Conservation (phyloP, 768 basidiomycete genomes). For the Mycena belliarum region DNA sequence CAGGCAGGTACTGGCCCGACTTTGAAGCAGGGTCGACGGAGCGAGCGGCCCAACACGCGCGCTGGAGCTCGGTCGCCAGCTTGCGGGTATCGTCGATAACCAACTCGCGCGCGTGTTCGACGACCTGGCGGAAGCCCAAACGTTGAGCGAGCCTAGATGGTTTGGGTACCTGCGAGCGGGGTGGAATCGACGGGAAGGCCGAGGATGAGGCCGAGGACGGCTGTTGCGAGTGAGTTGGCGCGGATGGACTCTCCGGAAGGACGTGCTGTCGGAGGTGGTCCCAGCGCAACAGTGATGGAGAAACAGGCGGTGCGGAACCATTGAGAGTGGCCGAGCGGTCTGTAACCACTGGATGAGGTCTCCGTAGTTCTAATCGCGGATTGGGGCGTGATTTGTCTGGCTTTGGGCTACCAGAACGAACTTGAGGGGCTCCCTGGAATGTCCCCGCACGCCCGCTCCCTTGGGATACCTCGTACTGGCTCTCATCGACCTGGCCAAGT, state of each 20-base stretch:
- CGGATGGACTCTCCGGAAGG: constrained; percentile 28
- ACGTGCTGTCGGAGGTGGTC: constrained; percentile 57
- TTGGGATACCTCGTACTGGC: neutral
- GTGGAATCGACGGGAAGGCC: constrained; percentile 23
- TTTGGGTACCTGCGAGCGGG: constrained; percentile 42
- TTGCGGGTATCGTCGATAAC: constrained; percentile 48
- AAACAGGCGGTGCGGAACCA: constrained; percentile 40
- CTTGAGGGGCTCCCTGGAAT: neutral
- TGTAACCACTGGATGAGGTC: constrained; percentile 14
- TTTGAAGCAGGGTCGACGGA: constrained; percentile 38
- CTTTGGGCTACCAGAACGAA: constrained; percentile 10
- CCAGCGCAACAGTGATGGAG: constrained; percentile 50
- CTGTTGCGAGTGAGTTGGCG: constrained; percentile 26
- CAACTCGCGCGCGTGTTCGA: constrained; percentile 60
- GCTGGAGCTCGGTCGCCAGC: constrained; percentile 57
- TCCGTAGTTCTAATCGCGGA: constrained; percentile 10
- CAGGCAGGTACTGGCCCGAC: constrained; percentile 32
- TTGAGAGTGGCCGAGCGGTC: constrained; percentile 44
- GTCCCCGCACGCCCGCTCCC: neutral
- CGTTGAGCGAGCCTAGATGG: constrained; percentile 48
- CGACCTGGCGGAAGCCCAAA: constrained; percentile 63
- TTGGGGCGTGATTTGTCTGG: constrained; percentile 9
- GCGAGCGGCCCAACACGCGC: constrained; percentile 55
- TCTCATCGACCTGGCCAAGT: constrained; percentile 15
- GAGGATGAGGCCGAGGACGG: constrained; percentile 29